Percentiles rank a stretch among this genome's conserved stretches.
These are phyloP conservation scores for Curvularia hawaiiensis DNA, from an alignment of 2,329 filamentous ascomycete genomes.

Conservation along the genomic window DNA sequence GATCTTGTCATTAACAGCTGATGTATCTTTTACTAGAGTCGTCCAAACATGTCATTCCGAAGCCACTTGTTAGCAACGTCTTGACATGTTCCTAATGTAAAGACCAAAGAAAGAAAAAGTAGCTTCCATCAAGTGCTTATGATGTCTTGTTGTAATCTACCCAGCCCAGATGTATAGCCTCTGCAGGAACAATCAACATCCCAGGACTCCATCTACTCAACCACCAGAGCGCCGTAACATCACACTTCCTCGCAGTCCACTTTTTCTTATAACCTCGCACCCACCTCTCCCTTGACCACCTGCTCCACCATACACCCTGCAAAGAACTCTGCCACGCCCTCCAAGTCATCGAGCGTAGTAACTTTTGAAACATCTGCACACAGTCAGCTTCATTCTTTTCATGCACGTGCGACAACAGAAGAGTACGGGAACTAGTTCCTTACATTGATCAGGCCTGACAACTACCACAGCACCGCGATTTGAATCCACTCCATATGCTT, in stretches of 20 bases:
- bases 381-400: slow-evolving; percentile 19
- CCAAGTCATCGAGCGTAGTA: slow-evolving; percentile 27
- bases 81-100: neutral
- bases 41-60: neutral
- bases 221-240: neutral
- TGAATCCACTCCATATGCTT: slow-evolving; percentile 58
- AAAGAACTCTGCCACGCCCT: slow-evolving; percentile 32
- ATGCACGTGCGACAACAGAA: no score
- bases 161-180: neutral
- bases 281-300: no score
- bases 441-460: slow-evolving; percentile 63
- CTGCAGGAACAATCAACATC: neutral
- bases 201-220: neutral
- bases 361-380: slow-evolving; percentile 37
- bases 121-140: neutral
- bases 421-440: neutral
- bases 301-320: slow-evolving; percentile 20
- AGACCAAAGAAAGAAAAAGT: neutral
- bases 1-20: neutral
- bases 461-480: slow-evolving; percentile 51
- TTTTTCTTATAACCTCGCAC: neutral
- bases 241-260: neutral
- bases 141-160: neutral
- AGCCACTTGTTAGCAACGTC: neutral
- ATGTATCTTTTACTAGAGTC: neutral